Evolutionary conservation across 73 alveolate species (phyloP).

Genomic region (Urostyla sp.): DNA sequence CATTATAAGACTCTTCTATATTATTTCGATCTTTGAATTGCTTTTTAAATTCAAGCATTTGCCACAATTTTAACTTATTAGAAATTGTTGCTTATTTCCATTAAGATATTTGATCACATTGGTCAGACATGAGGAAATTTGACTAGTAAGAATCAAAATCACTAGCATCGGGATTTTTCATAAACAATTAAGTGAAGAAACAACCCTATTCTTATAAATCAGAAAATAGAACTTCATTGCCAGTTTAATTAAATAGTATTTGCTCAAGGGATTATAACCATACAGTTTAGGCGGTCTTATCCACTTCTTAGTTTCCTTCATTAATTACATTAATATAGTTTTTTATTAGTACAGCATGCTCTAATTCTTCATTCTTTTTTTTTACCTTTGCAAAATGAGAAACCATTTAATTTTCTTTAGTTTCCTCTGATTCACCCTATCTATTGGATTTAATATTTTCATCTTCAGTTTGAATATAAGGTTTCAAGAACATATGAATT

Average conservation of each 20-base stretch:
- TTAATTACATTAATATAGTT: constrained; percentile 28
- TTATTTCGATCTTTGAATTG: constrained; percentile 31
- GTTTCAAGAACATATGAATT: constrained; percentile 6
- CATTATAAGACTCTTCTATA: constrained; percentile 10
- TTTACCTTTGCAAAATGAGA: not conserved
- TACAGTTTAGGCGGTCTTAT: not conserved
- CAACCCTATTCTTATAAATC: constrained; percentile 14
- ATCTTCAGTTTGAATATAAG: not conserved
- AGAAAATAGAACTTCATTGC: constrained; percentile 5
- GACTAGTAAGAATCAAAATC: not conserved
- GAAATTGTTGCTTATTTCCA: not conserved
- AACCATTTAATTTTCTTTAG: not conserved
- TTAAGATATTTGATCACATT: not conserved
- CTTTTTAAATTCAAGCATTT: constrained; percentile 42
- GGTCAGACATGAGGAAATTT: not conserved
- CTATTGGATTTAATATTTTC: not conserved
- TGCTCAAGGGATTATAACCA: constrained; percentile 39
- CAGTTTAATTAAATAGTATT: constrained; percentile 10
- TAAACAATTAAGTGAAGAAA: too few relatives aligned
- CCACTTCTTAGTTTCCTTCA: constrained; percentile 29
- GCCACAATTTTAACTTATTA: constrained; percentile 14
- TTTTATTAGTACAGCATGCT: not conserved
- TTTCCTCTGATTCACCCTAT: not conserved
- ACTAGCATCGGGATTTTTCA: not conserved
- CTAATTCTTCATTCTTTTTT: not conserved